These are phyloP conservation scores for Globisporangium sylvaticum DNA, from an alignment of 352 stramenopile genomes.

Conservation along the genomic window DNA sequence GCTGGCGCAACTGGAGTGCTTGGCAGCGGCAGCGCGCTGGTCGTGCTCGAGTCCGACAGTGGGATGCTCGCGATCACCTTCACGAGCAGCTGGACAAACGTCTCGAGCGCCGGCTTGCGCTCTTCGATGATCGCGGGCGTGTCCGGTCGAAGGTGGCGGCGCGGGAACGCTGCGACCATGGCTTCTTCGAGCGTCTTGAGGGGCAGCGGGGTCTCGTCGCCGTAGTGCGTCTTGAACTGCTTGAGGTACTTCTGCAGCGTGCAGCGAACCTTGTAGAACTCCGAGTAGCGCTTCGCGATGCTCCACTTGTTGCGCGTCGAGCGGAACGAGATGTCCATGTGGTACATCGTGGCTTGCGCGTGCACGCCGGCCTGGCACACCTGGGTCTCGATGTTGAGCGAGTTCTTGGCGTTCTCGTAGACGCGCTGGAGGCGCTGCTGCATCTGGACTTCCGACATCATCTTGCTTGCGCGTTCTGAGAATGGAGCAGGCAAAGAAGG, in stretches of 20 bases:
- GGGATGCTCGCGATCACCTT: constrained; percentile 80
- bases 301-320: constrained; percentile 85
- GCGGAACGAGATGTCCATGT: constrained; percentile 85
- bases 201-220: constrained; percentile 20
- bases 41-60: constrained; percentile 27
- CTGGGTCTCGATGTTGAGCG: constrained; percentile 80
- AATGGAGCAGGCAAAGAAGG: background rate
- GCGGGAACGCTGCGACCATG: constrained; percentile 54
- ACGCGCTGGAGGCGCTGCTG: constrained; percentile 67
- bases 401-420: constrained; percentile 73
- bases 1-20: constrained; percentile 9
- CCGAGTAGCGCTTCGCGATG: constrained; percentile 84
- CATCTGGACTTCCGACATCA: constrained; percentile 58
- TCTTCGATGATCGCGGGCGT: constrained; percentile 74
- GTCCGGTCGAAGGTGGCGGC: constrained; percentile 69
- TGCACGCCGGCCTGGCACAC: constrained; percentile 45
- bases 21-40: constrained; percentile 5
- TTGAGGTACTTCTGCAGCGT: constrained; percentile 66
- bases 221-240: constrained; percentile 40
- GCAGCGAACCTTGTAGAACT: constrained; percentile 72
- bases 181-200: constrained; percentile 51
- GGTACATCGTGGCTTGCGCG: constrained; percentile 75
- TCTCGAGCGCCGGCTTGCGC: constrained; percentile 59
- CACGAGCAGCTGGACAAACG: constrained; percentile 78
- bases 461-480: background rate